Conservation (phyloP, 805 yeast genomes). For the Pichia paraexigua region DNA sequence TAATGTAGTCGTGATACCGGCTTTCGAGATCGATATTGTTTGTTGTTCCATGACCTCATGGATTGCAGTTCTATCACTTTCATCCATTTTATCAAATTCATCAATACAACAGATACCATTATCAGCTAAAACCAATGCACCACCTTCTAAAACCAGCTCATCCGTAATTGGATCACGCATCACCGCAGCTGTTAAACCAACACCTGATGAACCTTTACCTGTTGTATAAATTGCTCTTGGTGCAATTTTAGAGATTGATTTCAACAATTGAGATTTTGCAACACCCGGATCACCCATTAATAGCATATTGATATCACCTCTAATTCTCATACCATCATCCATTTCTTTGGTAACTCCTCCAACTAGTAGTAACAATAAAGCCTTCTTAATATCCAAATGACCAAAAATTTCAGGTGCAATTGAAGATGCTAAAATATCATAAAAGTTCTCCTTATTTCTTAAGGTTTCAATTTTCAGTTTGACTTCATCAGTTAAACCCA, state of each 20-base stretch:
- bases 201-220: conserved; percentile 98
- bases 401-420: conserved; percentile 98
- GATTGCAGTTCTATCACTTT: conserved; percentile 90
- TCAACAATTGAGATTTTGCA: conserved; percentile 92
- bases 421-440: conserved; percentile 72
- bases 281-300: conserved; percentile 99
- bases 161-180: conserved; percentile 99
- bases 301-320: conserved; percentile 95
- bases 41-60: conserved; percentile 99
- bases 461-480: conserved; percentile 49
- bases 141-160: conserved; percentile 97
- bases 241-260: conserved; percentile 84
- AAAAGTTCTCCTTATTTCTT: conserved; percentile 57
- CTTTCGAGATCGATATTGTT: conserved; percentile 93
- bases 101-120: conserved; percentile 98
- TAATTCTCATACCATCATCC: conserved; percentile 93
- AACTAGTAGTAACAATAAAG: conserved; percentile 71
- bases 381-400: conserved; percentile 87
- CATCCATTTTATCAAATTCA: conserved; percentile 99
- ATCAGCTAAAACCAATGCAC: conserved; percentile 94
- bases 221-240: conserved; percentile 97
- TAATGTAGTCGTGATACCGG: conserved; percentile 92
- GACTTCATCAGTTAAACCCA: conserved; percentile 49
- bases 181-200: conserved; percentile 97
- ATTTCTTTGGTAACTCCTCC: conserved; percentile 95